These are phyloP conservation scores for Fusarium hostae DNA, from an alignment of 2,329 filamentous ascomycete species.

Conservation along the genomic window DNA sequence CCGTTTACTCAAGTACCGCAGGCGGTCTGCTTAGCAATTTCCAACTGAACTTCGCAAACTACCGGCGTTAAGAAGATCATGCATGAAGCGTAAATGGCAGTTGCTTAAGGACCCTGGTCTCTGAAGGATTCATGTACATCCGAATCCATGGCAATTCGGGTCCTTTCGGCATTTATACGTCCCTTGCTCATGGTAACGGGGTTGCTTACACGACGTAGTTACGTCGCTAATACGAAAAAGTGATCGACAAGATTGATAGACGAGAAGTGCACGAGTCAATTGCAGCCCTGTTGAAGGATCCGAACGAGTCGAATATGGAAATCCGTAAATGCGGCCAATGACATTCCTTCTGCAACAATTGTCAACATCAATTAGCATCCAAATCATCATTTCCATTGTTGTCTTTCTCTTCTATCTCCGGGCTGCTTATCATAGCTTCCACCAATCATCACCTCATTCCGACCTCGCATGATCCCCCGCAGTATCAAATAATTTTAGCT, in stretches of 20 bases:
- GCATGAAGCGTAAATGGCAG: neutral
- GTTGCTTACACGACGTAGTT: neutral
- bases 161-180: conserved; percentile 9
- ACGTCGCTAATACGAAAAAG: neutral
- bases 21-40: conserved; percentile 44
- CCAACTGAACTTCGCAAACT: neutral
- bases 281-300: neutral
- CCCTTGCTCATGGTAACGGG: neutral
- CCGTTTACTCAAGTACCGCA: neutral
- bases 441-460: conserved; percentile 8
- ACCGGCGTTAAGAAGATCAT: neutral
- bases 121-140: neutral
- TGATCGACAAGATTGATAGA: conserved; percentile 4
- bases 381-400: neutral
- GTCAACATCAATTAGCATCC: neutral
- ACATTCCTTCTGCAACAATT: neutral
- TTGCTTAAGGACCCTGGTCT: neutral
- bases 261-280: neutral
- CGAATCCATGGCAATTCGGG: neutral
- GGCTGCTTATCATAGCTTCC: conserved; percentile 1
- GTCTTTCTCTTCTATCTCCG: neutral
- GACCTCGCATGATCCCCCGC: conserved; percentile 13
- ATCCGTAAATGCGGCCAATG: neutral
- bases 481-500: conserved; percentile 4
- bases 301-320: neutral